Evolutionary conservation across 306 rosid genomes (phyloP).

Genomic region (Cajanus cajan): DNA sequence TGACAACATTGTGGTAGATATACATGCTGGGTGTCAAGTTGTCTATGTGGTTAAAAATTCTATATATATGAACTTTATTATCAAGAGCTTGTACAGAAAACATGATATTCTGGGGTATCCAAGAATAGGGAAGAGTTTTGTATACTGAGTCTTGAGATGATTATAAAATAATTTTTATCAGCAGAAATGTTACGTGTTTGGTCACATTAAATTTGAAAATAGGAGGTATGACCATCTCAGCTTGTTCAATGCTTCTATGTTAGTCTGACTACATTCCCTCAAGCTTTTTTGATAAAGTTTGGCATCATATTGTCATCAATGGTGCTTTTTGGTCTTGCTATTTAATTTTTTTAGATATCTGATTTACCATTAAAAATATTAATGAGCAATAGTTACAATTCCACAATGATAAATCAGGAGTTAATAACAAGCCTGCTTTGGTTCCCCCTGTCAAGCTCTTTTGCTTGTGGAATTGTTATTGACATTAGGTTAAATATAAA

Average conservation of each 20-base stretch:
- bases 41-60: too few species aligned
- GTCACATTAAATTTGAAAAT: neutral
- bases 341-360: constrained; percentile 5
- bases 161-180: neutral
- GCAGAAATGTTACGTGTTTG: neutral
- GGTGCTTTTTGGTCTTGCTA: constrained; percentile 14
- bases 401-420: neutral
- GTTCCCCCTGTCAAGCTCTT: neutral
- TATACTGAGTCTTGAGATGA: too few species aligned
- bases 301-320: constrained; percentile 13
- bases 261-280: constrained; percentile 11
- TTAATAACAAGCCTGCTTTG: neutral
- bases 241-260: constrained; percentile 7
- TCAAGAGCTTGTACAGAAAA: too few species aligned
- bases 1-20: too few species aligned
- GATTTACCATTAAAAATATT: constrained; percentile 7
- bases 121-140: too few species aligned
- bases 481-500: constrained; percentile 6
- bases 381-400: neutral
- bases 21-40: too few species aligned
- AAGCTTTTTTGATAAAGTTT: neutral
- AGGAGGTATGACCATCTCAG: neutral
- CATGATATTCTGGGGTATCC: neutral
- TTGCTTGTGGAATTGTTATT: neutral
- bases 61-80: too few species aligned